These are phyloP conservation scores for Aspergillus candidus DNA, from an alignment of 2,329 filamentous ascomycete species.

Conservation along the genomic window DNA sequence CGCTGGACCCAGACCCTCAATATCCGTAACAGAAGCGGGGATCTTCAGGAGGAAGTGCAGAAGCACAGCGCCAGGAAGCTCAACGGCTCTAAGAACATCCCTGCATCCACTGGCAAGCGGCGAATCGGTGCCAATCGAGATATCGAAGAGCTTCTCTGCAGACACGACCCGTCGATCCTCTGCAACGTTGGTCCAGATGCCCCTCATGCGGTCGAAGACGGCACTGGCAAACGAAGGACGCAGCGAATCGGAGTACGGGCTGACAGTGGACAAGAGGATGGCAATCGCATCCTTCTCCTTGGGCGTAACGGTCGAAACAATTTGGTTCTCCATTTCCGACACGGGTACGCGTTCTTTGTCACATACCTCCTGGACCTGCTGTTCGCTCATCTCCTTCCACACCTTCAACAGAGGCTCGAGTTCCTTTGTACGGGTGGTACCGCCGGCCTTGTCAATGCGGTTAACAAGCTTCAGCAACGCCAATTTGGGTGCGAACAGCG, in stretches of 20 bases:
- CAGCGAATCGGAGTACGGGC: constrained; percentile 35
- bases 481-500: constrained; percentile 63
- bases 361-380: constrained; percentile 49
- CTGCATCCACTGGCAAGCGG: constrained; percentile 37
- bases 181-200: constrained; percentile 58
- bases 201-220: constrained; percentile 62
- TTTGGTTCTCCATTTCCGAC: constrained; percentile 46
- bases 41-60: constrained; percentile 67
- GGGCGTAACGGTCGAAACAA: constrained; percentile 49
- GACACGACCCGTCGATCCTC: constrained; percentile 32
- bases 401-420: constrained; percentile 68
- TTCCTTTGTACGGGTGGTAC: constrained; percentile 64
- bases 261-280: constrained; percentile 48
- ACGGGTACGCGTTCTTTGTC: constrained; percentile 44
- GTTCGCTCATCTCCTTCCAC: constrained; percentile 57
- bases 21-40: constrained; percentile 61
- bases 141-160: constrained; percentile 37
- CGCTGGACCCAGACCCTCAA: constrained; percentile 65
- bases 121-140: constrained; percentile 30
- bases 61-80: constrained; percentile 68
- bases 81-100: constrained; percentile 65
- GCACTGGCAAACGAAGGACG: constrained; percentile 55
- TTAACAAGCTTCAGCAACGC: constrained; percentile 67
- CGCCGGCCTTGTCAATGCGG: constrained; percentile 64
- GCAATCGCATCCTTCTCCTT: constrained; percentile 55